Evolutionary conservation across 129 eudicot genomes (phyloP).

Genomic region (Heracleum sosnowskyi): DNA sequence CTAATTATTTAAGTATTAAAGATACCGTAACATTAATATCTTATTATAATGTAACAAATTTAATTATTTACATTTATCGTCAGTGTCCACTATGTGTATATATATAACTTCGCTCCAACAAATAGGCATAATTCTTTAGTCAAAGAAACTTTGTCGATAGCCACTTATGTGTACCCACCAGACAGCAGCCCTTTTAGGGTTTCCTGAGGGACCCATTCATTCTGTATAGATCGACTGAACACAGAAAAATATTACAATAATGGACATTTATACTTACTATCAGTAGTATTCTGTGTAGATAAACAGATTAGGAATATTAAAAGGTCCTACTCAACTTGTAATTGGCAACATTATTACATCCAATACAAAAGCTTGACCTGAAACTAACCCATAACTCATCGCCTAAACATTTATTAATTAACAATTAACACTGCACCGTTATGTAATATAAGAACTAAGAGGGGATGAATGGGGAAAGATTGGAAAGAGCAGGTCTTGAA

Average conservation of each 20-base stretch:
- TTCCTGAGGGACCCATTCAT: background rate
- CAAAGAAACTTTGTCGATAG: no score
- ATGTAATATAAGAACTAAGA: background rate
- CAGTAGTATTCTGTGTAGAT: background rate
- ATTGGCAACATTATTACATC: background rate
- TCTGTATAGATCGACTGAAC: background rate
- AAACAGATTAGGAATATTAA: no score
- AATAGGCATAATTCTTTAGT: background rate
- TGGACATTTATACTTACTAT: background rate
- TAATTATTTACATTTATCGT: no score
- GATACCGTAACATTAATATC: background rate
- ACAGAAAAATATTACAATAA: background rate
- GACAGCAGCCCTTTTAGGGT: background rate
- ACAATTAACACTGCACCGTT: background rate
- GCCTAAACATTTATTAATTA: background rate
- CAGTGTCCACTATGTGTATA: background rate
- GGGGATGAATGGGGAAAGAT: no score
- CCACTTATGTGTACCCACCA: no score
- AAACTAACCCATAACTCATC: no score
- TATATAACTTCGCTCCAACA: background rate
- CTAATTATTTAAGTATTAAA: no score
- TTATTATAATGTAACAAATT: background rate
- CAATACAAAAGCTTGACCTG: background rate
- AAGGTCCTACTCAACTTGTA: background rate
- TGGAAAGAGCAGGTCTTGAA: no score